Evolutionary conservation across 495 filamentous ascomycete genomes (phyloP).

Genomic region (Ramalina intermedia): DNA sequence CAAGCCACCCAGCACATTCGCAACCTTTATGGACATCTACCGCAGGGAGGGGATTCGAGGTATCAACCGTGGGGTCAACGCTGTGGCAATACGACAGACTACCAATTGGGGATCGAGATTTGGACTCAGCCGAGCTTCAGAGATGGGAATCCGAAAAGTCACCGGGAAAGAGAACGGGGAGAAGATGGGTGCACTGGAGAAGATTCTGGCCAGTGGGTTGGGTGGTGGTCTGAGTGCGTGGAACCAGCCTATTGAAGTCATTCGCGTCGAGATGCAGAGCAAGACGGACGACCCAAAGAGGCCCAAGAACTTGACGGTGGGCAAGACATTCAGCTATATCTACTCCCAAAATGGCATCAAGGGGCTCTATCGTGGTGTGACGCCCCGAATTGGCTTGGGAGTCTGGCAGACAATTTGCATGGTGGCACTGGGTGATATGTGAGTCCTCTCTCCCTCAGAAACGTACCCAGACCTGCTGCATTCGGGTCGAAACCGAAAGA

Average conservation of each 20-base stretch:
- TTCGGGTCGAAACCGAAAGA: not conserved
- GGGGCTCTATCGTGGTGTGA: slow-evolving; percentile 90
- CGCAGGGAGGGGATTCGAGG: slow-evolving; percentile 84
- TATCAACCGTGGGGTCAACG: slow-evolving; percentile 97
- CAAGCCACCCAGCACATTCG: slow-evolving; percentile 75
- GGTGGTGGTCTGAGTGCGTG: slow-evolving; percentile 91
- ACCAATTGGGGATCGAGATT: slow-evolving; percentile 98
- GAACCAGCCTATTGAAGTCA: slow-evolving; percentile 99
- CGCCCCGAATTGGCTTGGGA: slow-evolving; percentile 83
- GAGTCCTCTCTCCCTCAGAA: slow-evolving; percentile 28
- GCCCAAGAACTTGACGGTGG: slow-evolving; percentile 95
- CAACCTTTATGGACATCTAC: slow-evolving; percentile 95
- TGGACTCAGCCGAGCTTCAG: slow-evolving; percentile 78
- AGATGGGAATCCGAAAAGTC: slow-evolving; percentile 67
- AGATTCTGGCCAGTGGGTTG: slow-evolving; percentile 73
- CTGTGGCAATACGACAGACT: slow-evolving; percentile 94
- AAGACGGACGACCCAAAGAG: slow-evolving; percentile 96
- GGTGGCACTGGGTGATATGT: slow-evolving; percentile 99
- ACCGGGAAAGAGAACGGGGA: slow-evolving; percentile 69
- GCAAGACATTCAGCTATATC: slow-evolving; percentile 84
- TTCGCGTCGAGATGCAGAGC: slow-evolving; percentile 99
- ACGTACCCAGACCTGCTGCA: no score
- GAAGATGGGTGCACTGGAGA: slow-evolving; percentile 66
- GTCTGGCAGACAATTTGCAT: slow-evolving; percentile 99
- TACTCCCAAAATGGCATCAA: slow-evolving; percentile 77